Percentiles rank a stretch among this genome's conserved stretches.
Evolutionary conservation across 495 filamentous ascomycete species (phyloP).

Genomic region (Hyphodiscus hymeniophilus): DNA sequence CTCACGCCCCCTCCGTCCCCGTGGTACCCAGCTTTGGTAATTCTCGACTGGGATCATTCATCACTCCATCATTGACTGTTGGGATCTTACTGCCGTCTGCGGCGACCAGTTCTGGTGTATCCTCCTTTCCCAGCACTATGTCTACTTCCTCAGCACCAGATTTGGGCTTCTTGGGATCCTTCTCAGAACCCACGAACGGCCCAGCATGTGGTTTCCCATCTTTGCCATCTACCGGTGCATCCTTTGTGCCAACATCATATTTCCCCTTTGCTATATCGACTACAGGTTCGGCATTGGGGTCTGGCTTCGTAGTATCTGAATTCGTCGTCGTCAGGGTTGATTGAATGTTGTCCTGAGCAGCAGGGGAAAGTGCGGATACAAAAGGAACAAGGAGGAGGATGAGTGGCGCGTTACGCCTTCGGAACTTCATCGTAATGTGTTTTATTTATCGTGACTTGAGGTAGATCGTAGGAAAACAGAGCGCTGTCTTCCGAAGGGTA

Average conservation of each 20-base stretch:
- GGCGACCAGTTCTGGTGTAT: constrained; percentile 35
- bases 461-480: too few relatives aligned
- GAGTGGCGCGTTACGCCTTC: constrained; percentile 31
- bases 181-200: constrained; percentile 72
- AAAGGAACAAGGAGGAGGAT: constrained; percentile 39
- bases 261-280: constrained; percentile 23
- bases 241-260: constrained; percentile 55
- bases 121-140: constrained; percentile 33
- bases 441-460: constrained; percentile 4
- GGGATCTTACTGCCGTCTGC: constrained; percentile 65
- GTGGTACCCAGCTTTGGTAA: constrained; percentile 77
- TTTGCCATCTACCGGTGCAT: constrained; percentile 89
- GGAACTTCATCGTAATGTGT: constrained; percentile 36
- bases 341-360: constrained; percentile 16
- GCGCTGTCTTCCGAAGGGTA: neutral
- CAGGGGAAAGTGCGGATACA: constrained; percentile 21
- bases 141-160: constrained; percentile 23
- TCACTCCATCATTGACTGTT: constrained; percentile 76
- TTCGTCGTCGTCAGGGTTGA: constrained; percentile 10
- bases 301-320: constrained; percentile 30
- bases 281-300: constrained; percentile 16
- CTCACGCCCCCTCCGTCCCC: constrained; percentile 78
- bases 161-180: constrained; percentile 31
- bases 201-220: constrained; percentile 93
- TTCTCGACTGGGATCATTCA: constrained; percentile 71